A percentile compares a stretch with the other conserved stretches of the same genome.
Conservation (phyloP, 352 stramenopile genomes). For the Globisporangium echinulatum region DNA sequence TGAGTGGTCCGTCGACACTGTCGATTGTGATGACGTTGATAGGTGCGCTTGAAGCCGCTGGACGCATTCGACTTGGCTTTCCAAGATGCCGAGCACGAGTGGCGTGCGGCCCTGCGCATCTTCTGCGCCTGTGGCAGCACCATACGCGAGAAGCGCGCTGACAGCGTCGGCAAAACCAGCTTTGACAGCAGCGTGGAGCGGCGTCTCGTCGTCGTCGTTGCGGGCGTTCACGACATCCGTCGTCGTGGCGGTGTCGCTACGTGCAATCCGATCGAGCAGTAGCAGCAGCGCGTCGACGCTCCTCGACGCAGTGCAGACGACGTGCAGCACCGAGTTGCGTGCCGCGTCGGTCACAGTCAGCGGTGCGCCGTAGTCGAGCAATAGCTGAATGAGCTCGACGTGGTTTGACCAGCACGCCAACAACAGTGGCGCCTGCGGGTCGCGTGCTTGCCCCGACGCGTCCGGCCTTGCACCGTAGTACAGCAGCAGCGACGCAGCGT, state of each 20-base stretch:
- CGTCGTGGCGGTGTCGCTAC: constrained; percentile 17
- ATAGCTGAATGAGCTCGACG: constrained; percentile 33
- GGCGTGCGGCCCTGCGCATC: constrained; percentile 55
- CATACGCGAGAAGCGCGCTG: constrained; percentile 29
- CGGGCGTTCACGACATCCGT: constrained; percentile 35
- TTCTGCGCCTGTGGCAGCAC: constrained; percentile 35
- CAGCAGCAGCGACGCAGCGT: constrained; percentile 30
- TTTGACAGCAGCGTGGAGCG: constrained; percentile 82
- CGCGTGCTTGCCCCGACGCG: background rate
- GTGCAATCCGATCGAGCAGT: constrained; percentile 33
- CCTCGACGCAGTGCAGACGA: constrained; percentile 62
- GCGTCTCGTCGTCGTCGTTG: constrained; percentile 85
- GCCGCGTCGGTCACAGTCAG: constrained; percentile 72
- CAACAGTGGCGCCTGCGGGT: constrained; percentile 24
- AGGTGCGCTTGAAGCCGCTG: constrained; percentile 31
- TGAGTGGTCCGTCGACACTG: too few relatives aligned
- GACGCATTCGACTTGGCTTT: constrained; percentile 61
- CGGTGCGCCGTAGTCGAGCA: constrained; percentile 44
- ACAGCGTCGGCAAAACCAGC: constrained; percentile 37
- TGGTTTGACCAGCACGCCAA: constrained; percentile 35
- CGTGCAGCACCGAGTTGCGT: constrained; percentile 83
- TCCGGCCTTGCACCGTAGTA: constrained; percentile 44
- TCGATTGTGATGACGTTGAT: too few relatives aligned
- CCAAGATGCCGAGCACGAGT: constrained; percentile 61
- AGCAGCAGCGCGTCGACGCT: constrained; percentile 72